Evolutionary conservation across 345 rosid genomes (phyloP).

Genomic region (Eucalyptus albens): DNA sequence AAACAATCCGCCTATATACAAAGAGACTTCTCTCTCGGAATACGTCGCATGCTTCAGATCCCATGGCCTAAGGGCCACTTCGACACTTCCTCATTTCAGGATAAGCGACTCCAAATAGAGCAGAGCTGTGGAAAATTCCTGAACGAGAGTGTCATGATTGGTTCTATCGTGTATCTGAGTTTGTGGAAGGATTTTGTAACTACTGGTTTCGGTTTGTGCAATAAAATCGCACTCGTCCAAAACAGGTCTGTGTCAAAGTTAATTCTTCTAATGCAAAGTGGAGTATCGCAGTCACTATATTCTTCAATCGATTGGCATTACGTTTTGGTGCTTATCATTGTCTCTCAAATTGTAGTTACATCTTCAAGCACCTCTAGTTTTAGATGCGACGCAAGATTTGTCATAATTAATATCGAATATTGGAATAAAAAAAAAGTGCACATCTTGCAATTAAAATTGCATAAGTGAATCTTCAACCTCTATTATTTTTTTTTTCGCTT

Average conservation of each 20-base stretch:
- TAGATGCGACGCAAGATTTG: not conserved
- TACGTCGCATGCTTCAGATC: conserved; percentile 18
- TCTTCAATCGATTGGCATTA: not conserved
- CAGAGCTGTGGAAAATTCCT: not conserved
- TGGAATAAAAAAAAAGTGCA: too few relatives aligned
- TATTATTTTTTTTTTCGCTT: too few relatives aligned
- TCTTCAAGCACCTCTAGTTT: not conserved
- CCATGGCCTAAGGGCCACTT: conserved; percentile 24
- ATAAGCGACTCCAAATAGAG: not conserved
- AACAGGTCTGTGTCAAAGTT: too few relatives aligned
- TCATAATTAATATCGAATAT: too few relatives aligned
- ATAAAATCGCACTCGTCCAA: not conserved
- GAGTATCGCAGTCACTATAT: too few relatives aligned
- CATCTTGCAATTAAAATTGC: too few relatives aligned
- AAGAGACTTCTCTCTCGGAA: not conserved
- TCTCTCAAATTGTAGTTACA: not conserved
- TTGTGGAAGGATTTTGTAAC: not conserved
- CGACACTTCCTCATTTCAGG: conserved; percentile 19
- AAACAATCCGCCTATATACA: too few relatives aligned
- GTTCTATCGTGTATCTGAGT: not conserved
- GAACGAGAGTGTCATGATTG: not conserved
- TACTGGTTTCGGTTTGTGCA: not conserved
- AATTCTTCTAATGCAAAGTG: too few relatives aligned
- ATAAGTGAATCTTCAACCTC: too few relatives aligned
- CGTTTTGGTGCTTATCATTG: not conserved